Evolutionary conservation across 2,329 filamentous ascomycete genomes (phyloP).

Genomic region (Colletotrichum eremochloae): DNA sequence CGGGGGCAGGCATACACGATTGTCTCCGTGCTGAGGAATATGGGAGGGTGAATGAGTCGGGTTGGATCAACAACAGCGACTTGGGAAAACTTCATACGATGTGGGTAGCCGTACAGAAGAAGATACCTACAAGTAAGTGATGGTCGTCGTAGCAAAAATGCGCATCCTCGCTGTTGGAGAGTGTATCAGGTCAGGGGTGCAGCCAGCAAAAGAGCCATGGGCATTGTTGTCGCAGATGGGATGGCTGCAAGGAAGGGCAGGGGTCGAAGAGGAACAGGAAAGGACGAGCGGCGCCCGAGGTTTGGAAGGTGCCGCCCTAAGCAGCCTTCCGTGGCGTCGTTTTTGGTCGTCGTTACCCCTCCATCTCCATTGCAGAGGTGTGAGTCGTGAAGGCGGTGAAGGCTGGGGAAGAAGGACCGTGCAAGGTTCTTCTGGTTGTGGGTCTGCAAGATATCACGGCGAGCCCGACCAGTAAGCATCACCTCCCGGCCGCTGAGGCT

Average conservation of each 20-base stretch:
- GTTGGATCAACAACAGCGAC: background rate
- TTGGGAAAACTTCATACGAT: background rate
- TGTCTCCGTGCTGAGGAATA: background rate
- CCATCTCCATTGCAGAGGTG: background rate
- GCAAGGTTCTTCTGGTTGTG: conserved; percentile 1
- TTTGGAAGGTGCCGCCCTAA: background rate
- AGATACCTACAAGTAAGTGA: too few species aligned
- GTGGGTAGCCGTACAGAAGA: background rate
- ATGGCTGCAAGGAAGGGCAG: conserved; percentile 12
- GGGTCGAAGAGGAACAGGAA: background rate
- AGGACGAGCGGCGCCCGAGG: background rate
- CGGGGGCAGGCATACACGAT: conserved; percentile 14
- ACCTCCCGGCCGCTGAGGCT: conserved; percentile 6
- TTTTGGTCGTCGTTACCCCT: background rate
- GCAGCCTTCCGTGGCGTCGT: background rate
- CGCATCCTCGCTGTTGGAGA: background rate
- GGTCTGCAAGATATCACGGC: background rate
- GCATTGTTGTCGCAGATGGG: background rate
- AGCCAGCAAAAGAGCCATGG: conserved; percentile 10
- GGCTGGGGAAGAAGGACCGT: background rate
- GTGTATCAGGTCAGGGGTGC: conserved; percentile 13
- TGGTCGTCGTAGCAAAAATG: background rate
- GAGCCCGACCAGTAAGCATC: conserved; percentile 11
- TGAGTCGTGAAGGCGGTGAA: conserved; percentile 32
- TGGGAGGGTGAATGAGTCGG: conserved; percentile 18